These are phyloP conservation scores for Canavalia gladiata DNA, from an alignment of 306 rosid species.

Conservation along the genomic window DNA sequence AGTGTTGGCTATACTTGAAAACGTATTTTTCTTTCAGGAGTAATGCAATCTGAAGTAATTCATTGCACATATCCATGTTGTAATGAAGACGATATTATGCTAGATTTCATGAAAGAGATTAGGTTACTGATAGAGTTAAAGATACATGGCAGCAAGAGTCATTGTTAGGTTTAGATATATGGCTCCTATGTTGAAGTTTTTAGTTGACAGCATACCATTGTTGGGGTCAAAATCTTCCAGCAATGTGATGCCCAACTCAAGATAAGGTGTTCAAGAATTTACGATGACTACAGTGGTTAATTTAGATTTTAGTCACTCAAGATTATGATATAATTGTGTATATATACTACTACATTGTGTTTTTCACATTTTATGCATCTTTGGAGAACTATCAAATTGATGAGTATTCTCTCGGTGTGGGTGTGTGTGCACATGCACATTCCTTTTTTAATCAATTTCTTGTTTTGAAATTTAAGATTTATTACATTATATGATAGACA, in stretches of 20 bases:
- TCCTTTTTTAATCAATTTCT: constrained; percentile 2
- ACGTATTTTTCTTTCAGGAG: constrained; percentile 4
- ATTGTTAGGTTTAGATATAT: constrained; percentile 10
- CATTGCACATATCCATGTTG: constrained; percentile 20
- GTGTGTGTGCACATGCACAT: neutral
- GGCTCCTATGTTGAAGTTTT: constrained; percentile 9
- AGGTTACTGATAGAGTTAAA: constrained; percentile 7
- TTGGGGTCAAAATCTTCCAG: constrained; percentile 36
- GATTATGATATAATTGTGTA: constrained; percentile 18
- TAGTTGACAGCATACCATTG: neutral
- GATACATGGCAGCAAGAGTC: neutral
- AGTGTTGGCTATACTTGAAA: constrained; percentile 20
- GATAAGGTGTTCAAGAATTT: constrained; percentile 29
- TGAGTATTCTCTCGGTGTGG: neutral
- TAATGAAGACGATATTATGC: constrained; percentile 23
- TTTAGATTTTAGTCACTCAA: constrained; percentile 1
- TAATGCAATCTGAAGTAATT: constrained; percentile 24
- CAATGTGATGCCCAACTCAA: constrained; percentile 8
- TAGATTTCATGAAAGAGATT: constrained; percentile 23
- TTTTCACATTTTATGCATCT: constrained; percentile 1
- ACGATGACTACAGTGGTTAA: constrained; percentile 4
- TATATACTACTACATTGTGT: neutral
- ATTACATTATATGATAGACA: constrained; percentile 21
- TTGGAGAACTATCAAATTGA: neutral
- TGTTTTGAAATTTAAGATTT: neutral